Percentiles rank a stretch among this genome's conserved stretches.
phyloP scores from a whole-genome alignment of 2,329 filamentous ascomycete genomes.

The Ceratocystis smalleyi region DNA sequence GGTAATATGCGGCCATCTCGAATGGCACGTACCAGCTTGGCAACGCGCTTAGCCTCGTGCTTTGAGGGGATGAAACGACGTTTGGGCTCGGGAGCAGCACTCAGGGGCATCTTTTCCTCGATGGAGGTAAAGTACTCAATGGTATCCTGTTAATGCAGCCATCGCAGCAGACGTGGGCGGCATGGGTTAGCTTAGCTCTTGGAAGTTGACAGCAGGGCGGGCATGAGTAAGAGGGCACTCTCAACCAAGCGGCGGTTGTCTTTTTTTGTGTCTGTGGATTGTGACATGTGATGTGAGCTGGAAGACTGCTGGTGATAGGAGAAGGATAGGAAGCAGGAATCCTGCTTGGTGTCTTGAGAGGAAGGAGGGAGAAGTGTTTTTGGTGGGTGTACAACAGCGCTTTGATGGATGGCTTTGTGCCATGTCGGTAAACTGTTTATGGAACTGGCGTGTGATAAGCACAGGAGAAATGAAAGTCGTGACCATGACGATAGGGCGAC shows the following conservation, averaged over 20 bases:
- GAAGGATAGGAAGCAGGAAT: background rate
- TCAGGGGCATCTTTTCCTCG: conserved; percentile 85
- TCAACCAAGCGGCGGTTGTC: background rate
- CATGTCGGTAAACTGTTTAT: background rate
- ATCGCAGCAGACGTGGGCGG: background rate
- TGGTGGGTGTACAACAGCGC: background rate
- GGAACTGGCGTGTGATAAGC: background rate
- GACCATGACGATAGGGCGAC: background rate
- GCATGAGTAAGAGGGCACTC: background rate
- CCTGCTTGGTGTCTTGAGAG: background rate
- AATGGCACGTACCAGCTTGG: conserved; percentile 94
- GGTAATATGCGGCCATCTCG: conserved; percentile 86
- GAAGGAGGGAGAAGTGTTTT: too few relatives aligned
- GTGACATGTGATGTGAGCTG: background rate
- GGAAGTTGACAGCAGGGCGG: background rate
- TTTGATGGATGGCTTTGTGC: background rate
- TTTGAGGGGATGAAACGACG: conserved; percentile 90
- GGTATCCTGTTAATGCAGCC: conserved; percentile 41
- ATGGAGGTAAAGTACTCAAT: conserved; percentile 89
- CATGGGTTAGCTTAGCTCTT: background rate
- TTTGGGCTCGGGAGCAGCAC: conserved; percentile 89
- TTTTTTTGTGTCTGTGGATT: background rate
- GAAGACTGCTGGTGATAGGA: background rate
- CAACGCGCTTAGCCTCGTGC: conserved; percentile 87
- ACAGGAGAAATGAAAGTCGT: background rate